Evolutionary conservation across 345 rosid genomes (phyloP), one percentile per base, ranked within the genome.

Genomic region (Camelina sativa): DNA sequence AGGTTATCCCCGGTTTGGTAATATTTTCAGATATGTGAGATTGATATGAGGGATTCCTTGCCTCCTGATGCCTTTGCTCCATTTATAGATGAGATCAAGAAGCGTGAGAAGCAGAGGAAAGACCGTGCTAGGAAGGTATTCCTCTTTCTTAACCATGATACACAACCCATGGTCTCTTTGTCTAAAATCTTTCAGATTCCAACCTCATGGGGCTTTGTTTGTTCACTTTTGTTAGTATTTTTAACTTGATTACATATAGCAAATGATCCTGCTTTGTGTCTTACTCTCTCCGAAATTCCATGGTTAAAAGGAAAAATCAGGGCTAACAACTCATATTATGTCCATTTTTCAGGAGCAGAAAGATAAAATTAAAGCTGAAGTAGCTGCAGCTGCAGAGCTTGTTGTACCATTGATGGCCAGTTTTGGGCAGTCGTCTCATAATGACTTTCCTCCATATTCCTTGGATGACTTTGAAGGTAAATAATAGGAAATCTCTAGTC

Each of bases 401-500:
- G 71, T 86, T 81, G 72, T 73, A 62, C 87, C 93, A 65, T 25
- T 75, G 38, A 59, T 74, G 80, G 74, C 83, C 28, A 74, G 82
- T 77, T 69, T 76, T 66, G 86, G 84, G 43, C 84, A 66, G 62
- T 76, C 85, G 55, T 85, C 81, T 55, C 71, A 15, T 59, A 65
- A 71, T 51, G 76, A 74, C 72, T 72, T 79, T 62, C 93, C 97
- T 25, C 41, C 87, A 35, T 92, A 87, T 79, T 82, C 97, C 62
- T 82, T 87, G 83, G 96, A 88, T 73, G 98, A 92, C 71, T 95
- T 95, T 77, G 94, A 89, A 87, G 96, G 99, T 92, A 73, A 59
- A 35, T 71, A 62, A 50, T 15, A 19, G 2, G 37, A 32, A 32
- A 51, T 35, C n/a, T 44, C 28, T 32, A 0, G 3, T 20, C 59